Evolutionary conservation across 345 rosid genomes (phyloP).

Genomic region (Microcos paniculata): DNA sequence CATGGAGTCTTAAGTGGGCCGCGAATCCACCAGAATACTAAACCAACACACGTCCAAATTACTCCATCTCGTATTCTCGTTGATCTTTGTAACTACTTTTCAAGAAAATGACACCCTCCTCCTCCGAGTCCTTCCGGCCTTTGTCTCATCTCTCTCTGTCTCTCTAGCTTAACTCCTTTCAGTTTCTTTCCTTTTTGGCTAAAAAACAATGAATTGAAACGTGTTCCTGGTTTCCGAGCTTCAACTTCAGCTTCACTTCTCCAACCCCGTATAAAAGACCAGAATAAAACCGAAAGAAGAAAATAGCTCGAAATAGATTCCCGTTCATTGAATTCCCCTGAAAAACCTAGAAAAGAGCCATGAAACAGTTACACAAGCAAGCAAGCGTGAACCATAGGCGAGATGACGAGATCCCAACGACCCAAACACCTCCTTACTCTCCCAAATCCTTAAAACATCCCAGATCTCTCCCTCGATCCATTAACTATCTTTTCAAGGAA

Average conservation of each 20-base stretch:
- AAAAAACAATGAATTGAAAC: not conserved
- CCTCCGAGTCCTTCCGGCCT: too few species aligned
- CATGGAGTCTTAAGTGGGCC: not conserved
- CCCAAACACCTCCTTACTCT: constrained; percentile 55
- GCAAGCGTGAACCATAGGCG: constrained; percentile 52
- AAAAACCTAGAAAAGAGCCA: constrained; percentile 14
- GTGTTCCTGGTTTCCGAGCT: not conserved
- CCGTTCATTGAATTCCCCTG: not conserved
- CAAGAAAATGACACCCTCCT: not conserved
- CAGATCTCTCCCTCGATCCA: constrained; percentile 87
- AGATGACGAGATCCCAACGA: constrained; percentile 53
- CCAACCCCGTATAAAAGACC: not conserved
- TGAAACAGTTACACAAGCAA: constrained; percentile 94
- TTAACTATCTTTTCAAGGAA: constrained; percentile 78
- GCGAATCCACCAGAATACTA: not conserved
- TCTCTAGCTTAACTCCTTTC: not conserved
- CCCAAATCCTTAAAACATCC: constrained; percentile 67
- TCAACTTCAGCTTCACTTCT: constrained; percentile 8
- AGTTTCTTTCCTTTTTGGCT: not conserved
- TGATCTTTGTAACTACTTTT: not conserved
- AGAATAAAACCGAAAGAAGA: not conserved
- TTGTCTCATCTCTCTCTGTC: not conserved
- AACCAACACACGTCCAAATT: not conserved
- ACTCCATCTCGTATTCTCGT: not conserved
- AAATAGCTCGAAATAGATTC: not conserved